A percentile compares a stretch with the other conserved stretches of the same genome.
Conservation (phyloP, 2,329 filamentous ascomycete genomes). For the Aspergillus niger region DNA sequence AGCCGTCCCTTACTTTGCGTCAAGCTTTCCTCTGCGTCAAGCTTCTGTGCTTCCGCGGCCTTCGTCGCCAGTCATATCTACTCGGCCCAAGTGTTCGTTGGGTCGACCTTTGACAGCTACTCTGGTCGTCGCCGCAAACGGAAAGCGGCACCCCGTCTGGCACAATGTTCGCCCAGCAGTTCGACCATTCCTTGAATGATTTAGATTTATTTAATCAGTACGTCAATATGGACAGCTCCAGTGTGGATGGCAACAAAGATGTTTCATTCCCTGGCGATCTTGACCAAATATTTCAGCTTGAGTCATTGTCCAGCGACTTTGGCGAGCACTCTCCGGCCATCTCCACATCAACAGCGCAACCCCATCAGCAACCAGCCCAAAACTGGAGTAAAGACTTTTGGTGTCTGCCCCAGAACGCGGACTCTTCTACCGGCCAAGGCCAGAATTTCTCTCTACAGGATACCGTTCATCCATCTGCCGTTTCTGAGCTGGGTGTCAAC, state of each 20-base stretch:
- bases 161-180: constrained; percentile 52
- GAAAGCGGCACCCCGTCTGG: constrained; percentile 49
- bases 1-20: constrained; percentile 23
- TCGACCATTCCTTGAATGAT: constrained; percentile 59
- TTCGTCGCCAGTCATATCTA: constrained; percentile 35
- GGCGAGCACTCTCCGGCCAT: constrained; percentile 53
- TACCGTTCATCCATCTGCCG: constrained; percentile 40
- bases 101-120: constrained; percentile 20
- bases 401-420: constrained; percentile 54
- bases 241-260: constrained; percentile 51
- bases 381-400: constrained; percentile 58
- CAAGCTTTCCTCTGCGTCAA: constrained; percentile 21
- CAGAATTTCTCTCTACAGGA: constrained; percentile 37
- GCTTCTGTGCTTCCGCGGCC: constrained; percentile 11
- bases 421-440: constrained; percentile 34
- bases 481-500: constrained; percentile 34
- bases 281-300: constrained; percentile 55
- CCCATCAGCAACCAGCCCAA: constrained; percentile 45
- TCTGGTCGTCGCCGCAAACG: constrained; percentile 39
- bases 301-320: constrained; percentile 55
- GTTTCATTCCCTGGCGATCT: constrained; percentile 52
- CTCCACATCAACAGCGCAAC: constrained; percentile 45
- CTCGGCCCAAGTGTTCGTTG: constrained; percentile 19
- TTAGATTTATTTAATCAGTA: constrained; percentile 67
- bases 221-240: constrained; percentile 59